Evolutionary conservation across 495 filamentous ascomycete genomes (phyloP).

Genomic region (Clavariopsis aquatica): DNA sequence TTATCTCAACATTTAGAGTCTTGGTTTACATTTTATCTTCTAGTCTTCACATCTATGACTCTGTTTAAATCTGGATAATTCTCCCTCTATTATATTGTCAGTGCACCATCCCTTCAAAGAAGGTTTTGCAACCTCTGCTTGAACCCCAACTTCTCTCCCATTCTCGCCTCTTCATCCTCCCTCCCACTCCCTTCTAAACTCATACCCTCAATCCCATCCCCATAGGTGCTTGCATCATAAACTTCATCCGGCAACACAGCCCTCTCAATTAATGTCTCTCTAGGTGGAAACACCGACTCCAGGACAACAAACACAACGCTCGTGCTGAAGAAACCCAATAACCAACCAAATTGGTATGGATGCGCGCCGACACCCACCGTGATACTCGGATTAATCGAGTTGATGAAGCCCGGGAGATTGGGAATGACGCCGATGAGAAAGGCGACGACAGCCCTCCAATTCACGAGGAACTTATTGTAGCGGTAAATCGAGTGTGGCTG

Average conservation of each 20-base stretch:
- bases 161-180: constrained; percentile 16
- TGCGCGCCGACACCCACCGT: constrained; percentile 52
- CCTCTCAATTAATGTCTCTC: constrained; percentile 46
- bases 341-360: constrained; percentile 60
- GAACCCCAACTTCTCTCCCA: constrained; percentile 26
- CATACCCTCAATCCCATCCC: constrained; percentile 30
- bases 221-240: constrained; percentile 27
- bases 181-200: constrained; percentile 22
- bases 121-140: constrained; percentile 29
- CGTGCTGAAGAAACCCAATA: constrained; percentile 55
- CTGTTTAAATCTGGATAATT: no score
- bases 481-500: constrained; percentile 58
- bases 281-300: constrained; percentile 45
- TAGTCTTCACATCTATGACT: no score
- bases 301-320: constrained; percentile 52
- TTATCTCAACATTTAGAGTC: no score
- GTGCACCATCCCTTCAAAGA: constrained; percentile 11
- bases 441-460: constrained; percentile 66
- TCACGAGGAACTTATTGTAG: constrained; percentile 54
- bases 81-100: no score
- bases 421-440: constrained; percentile 66
- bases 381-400: constrained; percentile 52
- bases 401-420: constrained; percentile 60
- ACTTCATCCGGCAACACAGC: constrained; percentile 42
- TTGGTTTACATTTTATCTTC: no score